Evolutionary conservation across 1,139 yeast genomes (phyloP).

Genomic region (Wickerhamomyces sp.): DNA sequence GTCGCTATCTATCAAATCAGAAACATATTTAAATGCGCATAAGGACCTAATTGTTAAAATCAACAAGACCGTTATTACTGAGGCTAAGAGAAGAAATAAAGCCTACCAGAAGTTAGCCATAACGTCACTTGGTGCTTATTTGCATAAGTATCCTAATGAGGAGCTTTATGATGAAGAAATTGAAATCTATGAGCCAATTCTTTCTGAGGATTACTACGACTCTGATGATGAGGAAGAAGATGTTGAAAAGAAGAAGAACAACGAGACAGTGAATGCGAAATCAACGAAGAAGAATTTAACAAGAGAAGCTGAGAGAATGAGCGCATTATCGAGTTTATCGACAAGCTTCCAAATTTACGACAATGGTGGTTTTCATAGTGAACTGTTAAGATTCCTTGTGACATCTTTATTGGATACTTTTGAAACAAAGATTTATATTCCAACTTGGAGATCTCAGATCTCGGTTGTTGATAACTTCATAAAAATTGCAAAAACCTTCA

Average conservation of each 20-base stretch:
- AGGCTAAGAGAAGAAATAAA: conserved; percentile 64
- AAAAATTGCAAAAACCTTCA: conserved; percentile 20
- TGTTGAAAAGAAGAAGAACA: conserved; percentile 7
- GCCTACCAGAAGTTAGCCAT: conserved; percentile 56
- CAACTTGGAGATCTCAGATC: conserved; percentile 59
- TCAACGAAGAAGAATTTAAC: conserved; percentile 33
- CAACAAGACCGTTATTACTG: conserved; percentile 46
- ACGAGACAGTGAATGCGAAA: conserved; percentile 26
- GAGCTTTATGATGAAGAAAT: conserved; percentile 30
- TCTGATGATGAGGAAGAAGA: conserved; percentile 25
- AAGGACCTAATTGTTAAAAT: conserved; percentile 32
- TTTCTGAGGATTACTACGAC: conserved; percentile 26
- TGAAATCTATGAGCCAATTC: conserved; percentile 28
- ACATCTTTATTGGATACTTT: conserved; percentile 27
- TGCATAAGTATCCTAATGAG: conserved; percentile 39
- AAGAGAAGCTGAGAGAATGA: conserved; percentile 35
- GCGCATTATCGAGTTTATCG: conserved; percentile 26
- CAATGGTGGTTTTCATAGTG: conserved; percentile 11
- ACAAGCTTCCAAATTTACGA: conserved; percentile 23
- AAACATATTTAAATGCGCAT: conserved; percentile 27
- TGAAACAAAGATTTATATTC: conserved; percentile 32
- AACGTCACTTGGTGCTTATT: conserved; percentile 45
- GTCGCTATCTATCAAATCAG: conserved; percentile 46
- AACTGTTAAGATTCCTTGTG: conserved; percentile 20
- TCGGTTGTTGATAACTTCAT: conserved; percentile 36